A percentile compares a stretch with the other conserved stretches of the same genome.
Conservation (phyloP, 2,329 filamentous ascomycete species). For the Colletotrichum cordylinicola region DNA sequence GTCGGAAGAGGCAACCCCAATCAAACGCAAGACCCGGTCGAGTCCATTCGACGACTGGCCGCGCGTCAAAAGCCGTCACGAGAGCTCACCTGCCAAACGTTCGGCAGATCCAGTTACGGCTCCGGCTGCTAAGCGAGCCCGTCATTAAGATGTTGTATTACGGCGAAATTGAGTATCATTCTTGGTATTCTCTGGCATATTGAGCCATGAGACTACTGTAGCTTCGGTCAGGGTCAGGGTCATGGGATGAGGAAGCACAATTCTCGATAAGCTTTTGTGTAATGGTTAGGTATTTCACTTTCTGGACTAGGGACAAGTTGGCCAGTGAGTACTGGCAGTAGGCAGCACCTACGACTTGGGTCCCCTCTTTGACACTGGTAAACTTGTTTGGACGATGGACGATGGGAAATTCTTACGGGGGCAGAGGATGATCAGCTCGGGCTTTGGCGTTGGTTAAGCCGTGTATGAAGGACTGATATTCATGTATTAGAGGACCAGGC, state of each 20-base stretch:
- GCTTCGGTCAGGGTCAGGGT: not conserved
- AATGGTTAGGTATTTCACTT: slow-evolving; percentile 15
- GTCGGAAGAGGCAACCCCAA: slow-evolving; percentile 45
- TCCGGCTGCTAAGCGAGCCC: slow-evolving; percentile 39
- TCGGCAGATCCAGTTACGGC: slow-evolving; percentile 28
- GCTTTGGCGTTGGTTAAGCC: slow-evolving; percentile 3
- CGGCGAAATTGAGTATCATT: slow-evolving; percentile 2
- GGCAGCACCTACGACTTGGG: not conserved
- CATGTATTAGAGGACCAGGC: not conserved
- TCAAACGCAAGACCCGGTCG: slow-evolving; percentile 43
- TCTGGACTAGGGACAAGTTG: not conserved
- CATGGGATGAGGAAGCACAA: slow-evolving; percentile 2
- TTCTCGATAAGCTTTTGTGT: slow-evolving; percentile 21
- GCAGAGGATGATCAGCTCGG: not conserved
- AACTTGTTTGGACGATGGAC: not conserved
- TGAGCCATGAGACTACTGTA: not conserved
- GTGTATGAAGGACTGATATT: slow-evolving; percentile 1
- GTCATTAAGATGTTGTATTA: slow-evolving; percentile 28
- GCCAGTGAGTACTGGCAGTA: not conserved
- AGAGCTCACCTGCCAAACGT: not conserved
- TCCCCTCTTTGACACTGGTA: not conserved
- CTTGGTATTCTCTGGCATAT: not conserved
- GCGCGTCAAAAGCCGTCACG: slow-evolving; percentile 62
- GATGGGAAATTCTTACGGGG: not conserved
- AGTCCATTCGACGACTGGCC: slow-evolving; percentile 74